Conservation (phyloP, 495 filamentous ascomycete genomes). For the Neurospora sublineolata region DNA sequence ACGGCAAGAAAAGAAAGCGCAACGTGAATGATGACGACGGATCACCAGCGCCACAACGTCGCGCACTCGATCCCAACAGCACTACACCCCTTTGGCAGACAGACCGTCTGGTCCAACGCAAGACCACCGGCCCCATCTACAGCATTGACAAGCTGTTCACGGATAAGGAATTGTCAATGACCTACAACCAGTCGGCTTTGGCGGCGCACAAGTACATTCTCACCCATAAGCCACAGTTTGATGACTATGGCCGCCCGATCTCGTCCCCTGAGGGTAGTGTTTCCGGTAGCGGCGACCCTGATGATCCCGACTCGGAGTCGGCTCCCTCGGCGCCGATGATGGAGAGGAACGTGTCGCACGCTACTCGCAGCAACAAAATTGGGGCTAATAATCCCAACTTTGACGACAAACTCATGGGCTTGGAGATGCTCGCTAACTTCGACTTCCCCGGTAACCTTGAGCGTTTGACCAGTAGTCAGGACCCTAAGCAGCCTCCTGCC, state of each 20-base stretch:
- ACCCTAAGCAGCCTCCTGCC: constrained; percentile 52
- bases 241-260: constrained; percentile 31
- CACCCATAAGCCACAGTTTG: constrained; percentile 37
- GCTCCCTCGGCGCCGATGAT: constrained; percentile 49
- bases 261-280: constrained; percentile 42
- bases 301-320: constrained; percentile 31
- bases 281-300: constrained; percentile 35
- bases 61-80: constrained; percentile 32
- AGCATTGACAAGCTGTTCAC: constrained; percentile 86
- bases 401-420: constrained; percentile 38
- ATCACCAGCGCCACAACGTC: constrained; percentile 50
- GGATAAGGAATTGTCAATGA: constrained; percentile 76
- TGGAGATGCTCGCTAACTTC: constrained; percentile 54
- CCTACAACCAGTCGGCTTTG: constrained; percentile 58
- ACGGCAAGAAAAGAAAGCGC: constrained; percentile 70
- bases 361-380: constrained; percentile 58
- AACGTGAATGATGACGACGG: constrained; percentile 63
- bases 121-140: constrained; percentile 44
- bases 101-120: constrained; percentile 33
- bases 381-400: constrained; percentile 45
- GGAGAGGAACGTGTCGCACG: constrained; percentile 62
- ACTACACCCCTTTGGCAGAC: constrained; percentile 47
- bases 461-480: constrained; percentile 27
- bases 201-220: constrained; percentile 47
- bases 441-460: constrained; percentile 46